Conservation (phyloP, 176 grass and related monocot species). For the Hsuehochloa calcarea region DNA sequence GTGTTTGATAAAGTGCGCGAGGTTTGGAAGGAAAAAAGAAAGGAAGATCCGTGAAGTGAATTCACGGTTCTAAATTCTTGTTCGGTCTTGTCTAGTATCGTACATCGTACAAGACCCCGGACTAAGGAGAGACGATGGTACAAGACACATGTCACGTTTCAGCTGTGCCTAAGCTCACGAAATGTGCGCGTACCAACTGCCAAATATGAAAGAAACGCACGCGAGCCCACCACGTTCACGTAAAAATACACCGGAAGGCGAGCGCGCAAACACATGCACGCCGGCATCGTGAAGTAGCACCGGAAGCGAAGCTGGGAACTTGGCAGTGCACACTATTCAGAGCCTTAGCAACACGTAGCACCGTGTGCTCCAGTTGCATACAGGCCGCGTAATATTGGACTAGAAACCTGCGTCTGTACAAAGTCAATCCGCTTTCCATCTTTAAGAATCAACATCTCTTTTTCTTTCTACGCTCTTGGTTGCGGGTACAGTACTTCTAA, state of each 20-base stretch:
- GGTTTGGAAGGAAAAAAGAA: not conserved
- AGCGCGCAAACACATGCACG: constrained; percentile 15
- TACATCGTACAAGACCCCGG: too few species aligned
- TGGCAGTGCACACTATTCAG: too few species aligned
- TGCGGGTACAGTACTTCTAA: not conserved
- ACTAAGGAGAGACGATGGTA: too few species aligned
- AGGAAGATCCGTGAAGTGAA: too few species aligned
- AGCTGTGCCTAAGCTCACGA: not conserved
- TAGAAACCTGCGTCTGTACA: too few species aligned
- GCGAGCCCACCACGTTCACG: not conserved
- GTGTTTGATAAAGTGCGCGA: not conserved
- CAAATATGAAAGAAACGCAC: not conserved
- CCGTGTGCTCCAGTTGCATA: too few species aligned
- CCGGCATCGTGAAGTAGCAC: constrained; percentile 15
- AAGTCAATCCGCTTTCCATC: not conserved
- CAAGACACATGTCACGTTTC: too few species aligned
- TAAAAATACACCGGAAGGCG: not conserved
- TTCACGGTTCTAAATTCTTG: not conserved
- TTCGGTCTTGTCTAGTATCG: not conserved
- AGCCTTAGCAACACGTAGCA: too few species aligned
- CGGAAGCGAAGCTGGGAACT: not conserved
- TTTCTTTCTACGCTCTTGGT: not conserved
- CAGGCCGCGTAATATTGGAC: too few species aligned
- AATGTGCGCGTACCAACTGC: not conserved
- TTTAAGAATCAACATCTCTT: not conserved